Evolutionary conservation across 2,329 filamentous ascomycete species (phyloP).

Genomic region (Penicillium fuscoglaucum): DNA sequence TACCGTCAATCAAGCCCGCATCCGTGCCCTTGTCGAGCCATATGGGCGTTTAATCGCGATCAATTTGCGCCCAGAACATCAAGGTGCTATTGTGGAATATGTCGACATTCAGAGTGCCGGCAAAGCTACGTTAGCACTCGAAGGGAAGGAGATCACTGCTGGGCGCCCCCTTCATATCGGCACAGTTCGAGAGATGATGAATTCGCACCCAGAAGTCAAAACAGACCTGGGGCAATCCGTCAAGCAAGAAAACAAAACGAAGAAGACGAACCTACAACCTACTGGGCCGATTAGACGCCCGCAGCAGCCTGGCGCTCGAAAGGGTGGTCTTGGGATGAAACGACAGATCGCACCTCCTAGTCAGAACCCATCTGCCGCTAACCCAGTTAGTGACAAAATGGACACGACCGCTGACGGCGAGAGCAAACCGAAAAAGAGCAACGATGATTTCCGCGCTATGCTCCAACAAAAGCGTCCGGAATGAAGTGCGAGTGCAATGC

Average conservation of each 20-base stretch:
- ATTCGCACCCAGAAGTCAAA: conserved; percentile 44
- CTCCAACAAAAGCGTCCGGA: conserved; percentile 44
- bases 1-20: conserved; percentile 84
- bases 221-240: conserved; percentile 35
- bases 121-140: conserved; percentile 51
- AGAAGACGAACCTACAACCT: conserved; percentile 34
- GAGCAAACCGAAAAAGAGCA: conserved; percentile 51
- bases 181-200: conserved; percentile 54
- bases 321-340: conserved; percentile 53
- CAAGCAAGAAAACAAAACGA: conserved; percentile 38
- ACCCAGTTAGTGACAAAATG: conserved; percentile 21
- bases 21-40: conserved; percentile 70
- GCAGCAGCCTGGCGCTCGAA: conserved; percentile 43
- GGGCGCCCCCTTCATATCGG: conserved; percentile 50
- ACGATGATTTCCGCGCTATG: conserved; percentile 59
- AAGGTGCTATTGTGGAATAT: conserved; percentile 85
- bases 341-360: conserved; percentile 32
- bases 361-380: conserved; percentile 7
- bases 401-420: conserved; percentile 32
- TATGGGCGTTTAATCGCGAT: conserved; percentile 73
- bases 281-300: conserved; percentile 47
- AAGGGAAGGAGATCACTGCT: conserved; percentile 47
- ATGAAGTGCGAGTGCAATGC: conserved; percentile 27
- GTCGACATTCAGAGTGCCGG: conserved; percentile 68
- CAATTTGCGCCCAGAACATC: conserved; percentile 74